phyloP scores from a whole-genome alignment of 1,284 basidiomycete species.

The Macrocybe sp. region DNA sequence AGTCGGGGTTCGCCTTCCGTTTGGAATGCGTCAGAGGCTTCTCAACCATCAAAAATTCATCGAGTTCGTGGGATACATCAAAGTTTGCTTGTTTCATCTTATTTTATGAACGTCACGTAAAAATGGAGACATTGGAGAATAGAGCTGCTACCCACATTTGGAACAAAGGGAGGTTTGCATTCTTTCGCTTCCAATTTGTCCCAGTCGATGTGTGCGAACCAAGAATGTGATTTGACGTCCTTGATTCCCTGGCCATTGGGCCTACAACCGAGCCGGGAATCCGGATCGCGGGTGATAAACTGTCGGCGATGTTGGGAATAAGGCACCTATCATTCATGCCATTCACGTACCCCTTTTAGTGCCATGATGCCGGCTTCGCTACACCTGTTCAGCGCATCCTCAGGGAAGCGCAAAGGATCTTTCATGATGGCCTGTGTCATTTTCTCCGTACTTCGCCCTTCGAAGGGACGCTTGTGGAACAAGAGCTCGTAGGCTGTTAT shows the following conservation, averaged over 20 bases:
- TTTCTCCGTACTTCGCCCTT: conserved; percentile 81
- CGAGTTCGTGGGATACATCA: conserved; percentile 94
- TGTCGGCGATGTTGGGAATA: conserved; percentile 22
- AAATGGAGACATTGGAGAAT: conserved; percentile 4
- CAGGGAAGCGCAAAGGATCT: conserved; percentile 62
- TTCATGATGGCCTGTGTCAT: conserved; percentile 80
- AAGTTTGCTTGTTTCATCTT: conserved; percentile 95
- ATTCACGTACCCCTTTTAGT: conserved; percentile 43
- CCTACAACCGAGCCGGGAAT: conserved; percentile 78
- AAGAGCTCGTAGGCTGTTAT: conserved; percentile 87
- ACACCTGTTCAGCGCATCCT: conserved; percentile 40
- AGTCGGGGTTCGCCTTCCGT: conserved; percentile 79
- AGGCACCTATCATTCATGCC: too few relatives aligned
- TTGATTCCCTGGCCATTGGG: conserved; percentile 62
- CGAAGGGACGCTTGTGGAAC: conserved; percentile 85
- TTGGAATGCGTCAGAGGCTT: conserved; percentile 94
- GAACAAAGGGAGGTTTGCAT: conserved; percentile 81
- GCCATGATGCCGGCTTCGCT: conserved; percentile 39
- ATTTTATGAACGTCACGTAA: conserved; percentile 5
- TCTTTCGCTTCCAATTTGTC: conserved; percentile 71
- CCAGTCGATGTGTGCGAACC: conserved; percentile 87
- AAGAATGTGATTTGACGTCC: conserved; percentile 80
- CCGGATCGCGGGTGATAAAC: conserved; percentile 84
- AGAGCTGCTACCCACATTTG: conserved; percentile 62
- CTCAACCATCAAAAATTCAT: conserved; percentile 94